Evolutionary conservation across 2,329 filamentous ascomycete genomes (phyloP), one percentile per base, ranked within the genome.

Genomic region (Botrytis sinoallii): DNA sequence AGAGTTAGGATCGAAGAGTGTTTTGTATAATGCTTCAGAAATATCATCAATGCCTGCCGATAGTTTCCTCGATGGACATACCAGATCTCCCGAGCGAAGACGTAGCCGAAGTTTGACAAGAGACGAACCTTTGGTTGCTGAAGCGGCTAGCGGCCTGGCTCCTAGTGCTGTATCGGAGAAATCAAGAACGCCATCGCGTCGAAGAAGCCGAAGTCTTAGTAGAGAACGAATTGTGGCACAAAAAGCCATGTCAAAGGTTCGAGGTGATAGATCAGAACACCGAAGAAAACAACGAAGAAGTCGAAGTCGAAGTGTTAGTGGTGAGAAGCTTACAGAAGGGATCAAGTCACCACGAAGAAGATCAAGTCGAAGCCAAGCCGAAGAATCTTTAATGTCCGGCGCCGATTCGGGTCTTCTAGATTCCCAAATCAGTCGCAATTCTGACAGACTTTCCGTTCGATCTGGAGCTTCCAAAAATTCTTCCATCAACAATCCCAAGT

Each of bases 1-100:
- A 66, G 89, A 84, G 83, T 87, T 81, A 86, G 91, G 83, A 52
- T 88, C 84, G 80, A 89, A 82, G 71, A 94, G 92, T 81, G 84
- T 90, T 67, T 87, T 89, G 48, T 86, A 89, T 20, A 89, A 89
- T 77, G 85, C 90, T 69, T 98, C 95, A 4, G 95, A 98, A 80
- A 93, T 98, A 68, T 98, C 95, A 1, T 91, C 90, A 52, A 92
- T 93, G 88, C 91, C 91, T 46, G 85, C 90, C n/a, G 90, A 93
- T 81, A 92, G 89, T 80, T 88, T 92, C 84, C 84, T 92, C 18
- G 91, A 91, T 76, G 86, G 86, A 55, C 77, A 78, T 22, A 75
- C 78, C 42, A 68, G 72, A 76, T 80, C 79, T 25, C 77, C 79
- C n/a, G 78, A 79, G 72, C 76, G 79, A 70, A 81, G 79, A 71